Base-by-base conservation (phyloP, 495 filamentous ascomycete species). In the Neurospora africana region DNA sequence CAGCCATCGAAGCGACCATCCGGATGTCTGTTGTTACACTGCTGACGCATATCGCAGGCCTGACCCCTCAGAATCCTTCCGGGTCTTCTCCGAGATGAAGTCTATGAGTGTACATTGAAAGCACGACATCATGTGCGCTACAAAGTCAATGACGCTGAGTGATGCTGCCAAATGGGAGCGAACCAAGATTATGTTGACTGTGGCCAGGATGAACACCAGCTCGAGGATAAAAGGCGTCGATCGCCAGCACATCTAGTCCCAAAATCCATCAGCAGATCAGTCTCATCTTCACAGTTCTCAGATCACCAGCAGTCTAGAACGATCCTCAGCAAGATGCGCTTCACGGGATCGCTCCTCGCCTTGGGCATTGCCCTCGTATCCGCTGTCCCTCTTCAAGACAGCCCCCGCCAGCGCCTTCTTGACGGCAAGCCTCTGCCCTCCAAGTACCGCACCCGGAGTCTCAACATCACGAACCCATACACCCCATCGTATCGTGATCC, bases 341-440 rank as follows among this genome's bases (percentile, higher is more conserved):
- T 80, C 73, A 73, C 53, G 6, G 75, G 68, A 53, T 35, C 69
- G 10, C 15, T 73, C 53, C 33, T 81, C 39, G 71, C 81, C 53
- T 73, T 83, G 68, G 77, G 75, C 4, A 78, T 79, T 1, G 73
- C 77, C 39, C 73, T 82, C 67, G 78, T 74, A 65, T 76, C 81
- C 71, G 82, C 82, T 30, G 75, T 85, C 43, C 84, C 84, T 17
- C 77, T 86, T 67, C 80, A 85, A 71, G 84, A 86, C 75, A 86
- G 83, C 74, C 84, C 84, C 9, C 82, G 83, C 70, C 83, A 85
- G 68, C 83, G 84, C 23, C 83, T 86, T 30, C 74, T 85, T 39
- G 81, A 84, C 72, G 83, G 84, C 70, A 78, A 82, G 70, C 77
- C 81, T 1, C 74, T 85, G 23, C 84, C 84, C 19, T 68, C 80